These are phyloP conservation scores for Suillus clintonianus DNA, from an alignment of 768 basidiomycete species.

Conservation along the genomic window DNA sequence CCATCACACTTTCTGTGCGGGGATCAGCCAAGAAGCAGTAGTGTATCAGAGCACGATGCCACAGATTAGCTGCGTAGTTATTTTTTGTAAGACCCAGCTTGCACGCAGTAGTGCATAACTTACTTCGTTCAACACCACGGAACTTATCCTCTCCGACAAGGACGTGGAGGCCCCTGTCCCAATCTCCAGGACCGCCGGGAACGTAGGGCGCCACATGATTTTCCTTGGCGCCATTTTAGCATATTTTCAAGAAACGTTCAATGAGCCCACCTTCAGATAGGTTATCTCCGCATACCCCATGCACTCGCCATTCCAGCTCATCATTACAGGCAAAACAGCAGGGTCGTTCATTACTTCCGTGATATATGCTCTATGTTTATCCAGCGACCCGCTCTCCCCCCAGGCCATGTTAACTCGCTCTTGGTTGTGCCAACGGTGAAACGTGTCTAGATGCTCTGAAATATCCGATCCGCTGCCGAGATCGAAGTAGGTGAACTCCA, in stretches of 20 bases:
- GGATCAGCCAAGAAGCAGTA: constrained; percentile 46
- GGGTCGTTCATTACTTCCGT: constrained; percentile 37
- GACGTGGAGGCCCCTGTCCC: constrained; percentile 43
- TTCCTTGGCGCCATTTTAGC: constrained; percentile 12
- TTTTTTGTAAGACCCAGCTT: background rate
- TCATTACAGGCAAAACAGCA: constrained; percentile 40
- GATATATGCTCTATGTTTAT: constrained; percentile 45
- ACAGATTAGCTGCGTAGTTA: constrained; percentile 13
- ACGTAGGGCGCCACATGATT: constrained; percentile 26
- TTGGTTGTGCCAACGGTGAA: constrained; percentile 51
- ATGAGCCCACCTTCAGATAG: constrained; percentile 45
- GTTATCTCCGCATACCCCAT: constrained; percentile 49
- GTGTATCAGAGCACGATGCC: constrained; percentile 37
- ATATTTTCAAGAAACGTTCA: background rate
- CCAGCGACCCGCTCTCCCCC: constrained; percentile 46
- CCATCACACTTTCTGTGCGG: constrained; percentile 41
- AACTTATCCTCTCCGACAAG: constrained; percentile 50
- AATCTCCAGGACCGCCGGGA: constrained; percentile 28
- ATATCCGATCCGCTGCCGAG: constrained; percentile 12
- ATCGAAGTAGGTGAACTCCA: constrained; percentile 33
- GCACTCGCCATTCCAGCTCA: constrained; percentile 47
- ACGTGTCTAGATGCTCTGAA: constrained; percentile 41
- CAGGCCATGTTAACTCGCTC: constrained; percentile 48
- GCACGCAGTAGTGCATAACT: constrained; percentile 14
- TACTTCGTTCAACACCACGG: constrained; percentile 43